Conservation (phyloP, 345 rosid genomes). For the Rhizophora apiculata region DNA sequence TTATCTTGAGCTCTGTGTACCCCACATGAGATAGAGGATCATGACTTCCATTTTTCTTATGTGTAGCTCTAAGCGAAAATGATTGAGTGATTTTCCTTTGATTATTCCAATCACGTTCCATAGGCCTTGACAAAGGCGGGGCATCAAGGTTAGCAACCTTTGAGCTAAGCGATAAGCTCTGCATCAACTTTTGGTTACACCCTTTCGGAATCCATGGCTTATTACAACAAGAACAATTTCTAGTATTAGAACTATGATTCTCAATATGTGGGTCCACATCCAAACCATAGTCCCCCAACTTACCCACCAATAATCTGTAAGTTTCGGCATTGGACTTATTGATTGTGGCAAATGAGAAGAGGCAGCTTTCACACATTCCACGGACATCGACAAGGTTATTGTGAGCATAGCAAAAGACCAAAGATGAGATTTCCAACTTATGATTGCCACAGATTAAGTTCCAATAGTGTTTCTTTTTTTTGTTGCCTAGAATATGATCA, state of each 20-base stretch:
- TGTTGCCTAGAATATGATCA: slow-evolving; percentile 65
- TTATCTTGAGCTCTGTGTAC: slow-evolving; percentile 63
- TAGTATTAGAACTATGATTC: slow-evolving; percentile 19
- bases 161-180: slow-evolving; percentile 22
- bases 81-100: slow-evolving; percentile 23
- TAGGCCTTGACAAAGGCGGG: slow-evolving; percentile 27
- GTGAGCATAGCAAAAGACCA: slow-evolving; percentile 79
- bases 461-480: slow-evolving; percentile 47
- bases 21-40: slow-evolving; percentile 55
- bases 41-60: slow-evolving; percentile 26
- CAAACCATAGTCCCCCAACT: slow-evolving; percentile 50
- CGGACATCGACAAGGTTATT: slow-evolving; percentile 73
- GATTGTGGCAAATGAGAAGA: slow-evolving; percentile 69
- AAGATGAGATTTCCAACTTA: slow-evolving; percentile 78
- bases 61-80: slow-evolving; percentile 19
- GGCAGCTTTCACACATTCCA: slow-evolving; percentile 73
- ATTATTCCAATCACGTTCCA: slow-evolving; percentile 17
- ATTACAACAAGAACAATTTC: slow-evolving; percentile 67
- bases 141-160: slow-evolving; percentile 33
- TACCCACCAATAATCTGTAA: slow-evolving; percentile 75
- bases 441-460: slow-evolving; percentile 75
- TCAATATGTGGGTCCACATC: slow-evolving; percentile 31
- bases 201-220: slow-evolving; percentile 47
- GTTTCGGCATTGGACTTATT: slow-evolving; percentile 80
- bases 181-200: slow-evolving; percentile 27